Evolutionary conservation across 2,329 filamentous ascomycete species (phyloP), one percentile per base, ranked within the genome.

Genomic region (Ceratocystis cubensis): DNA sequence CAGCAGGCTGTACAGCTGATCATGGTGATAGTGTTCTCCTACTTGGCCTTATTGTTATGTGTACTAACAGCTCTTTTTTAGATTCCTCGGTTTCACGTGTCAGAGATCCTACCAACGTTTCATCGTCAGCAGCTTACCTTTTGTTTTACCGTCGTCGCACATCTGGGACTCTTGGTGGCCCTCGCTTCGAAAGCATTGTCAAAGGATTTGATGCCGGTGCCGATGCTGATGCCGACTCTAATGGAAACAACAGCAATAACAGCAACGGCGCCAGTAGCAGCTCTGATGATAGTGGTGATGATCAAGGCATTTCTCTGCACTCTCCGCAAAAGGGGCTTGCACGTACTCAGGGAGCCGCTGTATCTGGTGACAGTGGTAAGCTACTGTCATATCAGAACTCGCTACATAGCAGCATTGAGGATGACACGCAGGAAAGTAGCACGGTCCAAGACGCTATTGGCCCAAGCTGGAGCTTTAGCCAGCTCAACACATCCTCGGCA

Each of bases 101-200:
- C 5, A 80, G 78, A 33, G 82, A 89, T 68, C 79, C 85, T 0
- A 75, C 82, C 44, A 79, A 78, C 33, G 83, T 91, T 7, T 83
- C 96, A 4, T 88, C 89, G 3, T 77, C 83, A 17, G 87, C 88
- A 22, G 94, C 94, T 0, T 99, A 99, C 75, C 82, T 99, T 10
- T 81, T 99, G 44, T 99, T 99, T 80, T 99, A 99, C 77, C 89
- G 94, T 50, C 88, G 94, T 67, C 88, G 91, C 70, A 90, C 91
- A 4, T 80, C 83, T 6, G 61, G 61, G 20, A 77, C 76, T 69
- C 84, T 99, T 70, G 94, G 94, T 67, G 92, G 92, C 30, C 81
- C 86, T 57, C 82, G 82, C 64, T 86, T 96, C 68, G 82, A 86
- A 71, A 79, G 86, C 70, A 85, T 96, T 63, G 79, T 89, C 65